Conservation (phyloP, 1,284 basidiomycete genomes). For the Leccinum pseudoinsigne region DNA sequence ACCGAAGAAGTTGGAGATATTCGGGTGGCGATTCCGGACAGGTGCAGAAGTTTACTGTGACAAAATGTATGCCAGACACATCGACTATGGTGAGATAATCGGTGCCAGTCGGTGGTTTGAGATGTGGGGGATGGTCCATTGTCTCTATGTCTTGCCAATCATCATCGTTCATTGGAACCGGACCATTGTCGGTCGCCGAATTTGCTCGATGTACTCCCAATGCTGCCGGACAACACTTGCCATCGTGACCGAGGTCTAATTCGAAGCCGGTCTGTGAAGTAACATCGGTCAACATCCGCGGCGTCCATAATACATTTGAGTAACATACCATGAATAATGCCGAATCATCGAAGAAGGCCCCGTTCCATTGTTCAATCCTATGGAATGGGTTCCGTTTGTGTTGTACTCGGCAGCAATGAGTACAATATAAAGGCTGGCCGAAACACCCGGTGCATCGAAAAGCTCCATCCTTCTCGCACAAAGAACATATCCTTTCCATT, state of each 20-base stretch:
- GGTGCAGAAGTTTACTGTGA: neutral
- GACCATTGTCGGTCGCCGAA: neutral
- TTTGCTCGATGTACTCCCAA: neutral
- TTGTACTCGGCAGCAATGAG: neutral
- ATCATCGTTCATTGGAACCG: neutral
- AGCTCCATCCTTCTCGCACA: neutral
- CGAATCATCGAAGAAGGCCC: neutral
- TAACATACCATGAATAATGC: neutral
- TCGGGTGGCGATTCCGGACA: slow-evolving; percentile 13
- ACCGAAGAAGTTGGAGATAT: neutral
- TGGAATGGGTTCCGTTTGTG: neutral
- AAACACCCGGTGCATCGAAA: neutral
- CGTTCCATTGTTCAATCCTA: neutral
- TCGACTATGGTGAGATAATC: neutral
- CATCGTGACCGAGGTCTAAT: neutral
- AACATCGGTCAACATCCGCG: neutral
- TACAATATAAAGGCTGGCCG: neutral
- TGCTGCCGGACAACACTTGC: neutral
- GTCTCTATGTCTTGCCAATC: neutral
- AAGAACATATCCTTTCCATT: neutral
- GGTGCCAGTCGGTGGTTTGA: neutral
- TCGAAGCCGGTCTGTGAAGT: neutral
- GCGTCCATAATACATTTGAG: too few species aligned
- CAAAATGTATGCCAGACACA: neutral
- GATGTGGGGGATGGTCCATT: neutral